phyloP scores from a whole-genome alignment of 23 red algal species.

The Gracilariopsis chorda region DNA sequence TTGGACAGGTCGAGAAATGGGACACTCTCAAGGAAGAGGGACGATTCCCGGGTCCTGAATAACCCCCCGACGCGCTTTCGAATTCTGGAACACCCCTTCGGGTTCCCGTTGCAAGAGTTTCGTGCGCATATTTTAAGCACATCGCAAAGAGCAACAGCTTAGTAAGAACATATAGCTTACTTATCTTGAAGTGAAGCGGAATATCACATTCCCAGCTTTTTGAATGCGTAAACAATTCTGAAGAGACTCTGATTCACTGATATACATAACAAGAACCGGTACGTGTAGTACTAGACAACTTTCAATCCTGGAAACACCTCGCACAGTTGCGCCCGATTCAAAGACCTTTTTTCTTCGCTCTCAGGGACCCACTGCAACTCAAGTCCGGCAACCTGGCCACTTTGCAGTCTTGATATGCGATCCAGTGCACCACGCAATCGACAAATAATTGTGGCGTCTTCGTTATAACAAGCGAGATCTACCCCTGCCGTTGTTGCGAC shows the following conservation, averaged over 20 bases:
- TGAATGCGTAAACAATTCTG: conserved; percentile 4
- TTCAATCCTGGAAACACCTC: conserved; percentile 37
- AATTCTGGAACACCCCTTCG: too few relatives aligned
- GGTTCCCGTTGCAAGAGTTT: neutral
- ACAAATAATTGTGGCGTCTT: conserved; percentile 6
- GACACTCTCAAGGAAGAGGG: conserved; percentile 85
- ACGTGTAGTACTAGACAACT: neutral
- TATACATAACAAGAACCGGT: neutral
- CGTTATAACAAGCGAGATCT: conserved; percentile 45
- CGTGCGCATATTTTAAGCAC: neutral
- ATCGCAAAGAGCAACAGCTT: neutral
- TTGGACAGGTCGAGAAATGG: conserved; percentile 91
- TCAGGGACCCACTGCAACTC: conserved; percentile 50
- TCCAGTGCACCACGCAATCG: conserved; percentile 45
- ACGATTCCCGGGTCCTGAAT: conserved; percentile 87
- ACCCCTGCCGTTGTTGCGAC: conserved; percentile 49
- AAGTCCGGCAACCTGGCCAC: conserved; percentile 35
- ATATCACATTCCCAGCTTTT: neutral
- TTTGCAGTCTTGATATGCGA: conserved; percentile 10
- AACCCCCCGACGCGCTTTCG: neutral
- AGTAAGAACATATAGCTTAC: neutral
- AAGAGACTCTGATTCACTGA: conserved; percentile 17
- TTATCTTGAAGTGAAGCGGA: neutral
- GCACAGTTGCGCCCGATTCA: conserved; percentile 30
- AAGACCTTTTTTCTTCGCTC: neutral